Percentiles rank a stretch among this genome's conserved stretches.
Evolutionary conservation across 2,329 filamentous ascomycete genomes (phyloP).

Genomic region (Nigrospora oryzae): DNA sequence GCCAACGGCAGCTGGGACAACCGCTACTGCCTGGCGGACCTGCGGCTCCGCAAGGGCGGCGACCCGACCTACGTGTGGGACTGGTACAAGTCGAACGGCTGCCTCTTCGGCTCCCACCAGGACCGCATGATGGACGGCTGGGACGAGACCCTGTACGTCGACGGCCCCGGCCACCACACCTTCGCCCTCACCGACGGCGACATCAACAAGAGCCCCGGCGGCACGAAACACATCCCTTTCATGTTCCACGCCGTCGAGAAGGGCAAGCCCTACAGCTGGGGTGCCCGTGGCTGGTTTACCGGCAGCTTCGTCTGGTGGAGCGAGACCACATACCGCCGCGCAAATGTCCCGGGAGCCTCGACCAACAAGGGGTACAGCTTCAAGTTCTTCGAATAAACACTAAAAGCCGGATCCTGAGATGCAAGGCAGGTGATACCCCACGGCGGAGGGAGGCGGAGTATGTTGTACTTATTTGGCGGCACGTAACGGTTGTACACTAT

Average conservation of each 20-base stretch:
- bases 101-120: slow-evolving; percentile 14
- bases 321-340: slow-evolving; percentile 8
- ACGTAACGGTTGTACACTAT: too few relatives aligned
- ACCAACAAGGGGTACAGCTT: slow-evolving; percentile 10
- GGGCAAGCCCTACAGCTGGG: slow-evolving; percentile 11
- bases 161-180: slow-evolving; percentile 16
- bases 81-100: slow-evolving; percentile 18
- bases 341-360: slow-evolving; percentile 8
- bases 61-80: slow-evolving; percentile 16
- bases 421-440: too few relatives aligned
- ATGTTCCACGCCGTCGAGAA: slow-evolving; percentile 12
- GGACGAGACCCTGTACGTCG: slow-evolving; percentile 11
- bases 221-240: slow-evolving; percentile 8
- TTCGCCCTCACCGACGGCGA: slow-evolving; percentile 12
- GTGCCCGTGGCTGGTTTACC: slow-evolving; percentile 9
- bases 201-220: slow-evolving; percentile 6
- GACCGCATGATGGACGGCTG: slow-evolving; percentile 14
- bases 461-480: too few relatives aligned
- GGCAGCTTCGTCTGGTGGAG: slow-evolving; percentile 12
- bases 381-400: slow-evolving; percentile 9
- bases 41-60: slow-evolving; percentile 13
- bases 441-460: too few relatives aligned
- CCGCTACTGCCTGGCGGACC: slow-evolving; percentile 15
- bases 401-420: too few relatives aligned
- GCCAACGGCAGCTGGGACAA: slow-evolving; percentile 15